Evolutionary conservation across 176 grass and related monocot species (phyloP), one percentile per base, ranked within the genome.

Genomic region (Raddia guianensis): DNA sequence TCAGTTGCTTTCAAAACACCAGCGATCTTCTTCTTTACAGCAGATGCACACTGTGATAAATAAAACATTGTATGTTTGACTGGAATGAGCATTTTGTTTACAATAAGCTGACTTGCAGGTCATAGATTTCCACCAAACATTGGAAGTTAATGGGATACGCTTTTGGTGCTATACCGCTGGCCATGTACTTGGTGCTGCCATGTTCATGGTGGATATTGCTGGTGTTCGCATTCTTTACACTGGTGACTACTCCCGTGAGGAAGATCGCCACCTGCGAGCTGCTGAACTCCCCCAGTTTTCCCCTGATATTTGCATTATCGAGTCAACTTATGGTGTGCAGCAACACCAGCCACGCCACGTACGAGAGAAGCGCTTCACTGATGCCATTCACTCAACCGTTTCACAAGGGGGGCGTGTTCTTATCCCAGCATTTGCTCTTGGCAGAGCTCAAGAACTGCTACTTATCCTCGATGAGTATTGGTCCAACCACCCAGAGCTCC

Each of bases 121-220:
- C 48, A 98, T 98, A 70, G 92, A 98, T 76, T 98, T 98, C 76
- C 95, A 98, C 82, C 95, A 95, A 62, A 98, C 95, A 14, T 52
- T 95, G 48, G 95, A 98, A 85, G 95, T 95, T 49, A 95, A 98
- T 72, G 95, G 90, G 35, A 98, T 98, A 84, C 90, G 95, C n/a
- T 98, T 98, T 72, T 98, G 95, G 95, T 98, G 95, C 84, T 98
- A 98, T 69, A 98, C 90, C 44, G 95, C 95, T 54, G 90, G 92
- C 21, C 95, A 98, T 87, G 95, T 98, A 19, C 92, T 98, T 48
- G 92, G 92, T 53, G 95, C 95, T 40, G 95, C 95, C 35, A 98
- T 98, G 95, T 98, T 98, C 86, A 95, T 98, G 95, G 95, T 98
- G 51, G 95, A 98, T 77, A 98, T 98, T 85, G 95, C 95, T 58